Conservation (phyloP, 2,329 filamentous ascomycete species). For the Mariannaea elegans region DNA sequence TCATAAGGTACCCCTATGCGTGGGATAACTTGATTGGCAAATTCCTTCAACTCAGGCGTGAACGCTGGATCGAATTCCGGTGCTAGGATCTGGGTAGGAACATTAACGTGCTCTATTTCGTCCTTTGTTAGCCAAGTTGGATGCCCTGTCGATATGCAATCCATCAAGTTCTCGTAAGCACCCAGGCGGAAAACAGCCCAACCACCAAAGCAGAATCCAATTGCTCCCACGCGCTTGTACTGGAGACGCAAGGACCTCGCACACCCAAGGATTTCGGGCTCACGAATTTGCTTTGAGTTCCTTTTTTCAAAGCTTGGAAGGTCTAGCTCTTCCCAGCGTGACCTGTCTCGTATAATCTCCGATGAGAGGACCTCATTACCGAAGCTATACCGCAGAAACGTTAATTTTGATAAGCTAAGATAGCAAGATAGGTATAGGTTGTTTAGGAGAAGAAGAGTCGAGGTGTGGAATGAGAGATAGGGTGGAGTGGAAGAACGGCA, state of each 20-base stretch:
- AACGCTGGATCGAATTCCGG: conserved; percentile 5
- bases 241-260: background rate
- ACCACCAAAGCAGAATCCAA: conserved; percentile 10
- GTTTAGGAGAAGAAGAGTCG: no score
- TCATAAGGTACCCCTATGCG: conserved; percentile 14
- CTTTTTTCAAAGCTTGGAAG: background rate
- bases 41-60: conserved; percentile 1
- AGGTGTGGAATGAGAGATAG: no score
- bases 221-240: background rate
- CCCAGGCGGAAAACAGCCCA: conserved; percentile 9
- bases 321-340: background rate
- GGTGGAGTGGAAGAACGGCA: no score
- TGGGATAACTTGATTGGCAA: background rate
- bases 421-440: background rate
- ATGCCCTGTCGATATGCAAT: conserved; percentile 10
- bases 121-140: background rate
- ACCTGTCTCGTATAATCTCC: background rate
- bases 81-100: conserved; percentile 8
- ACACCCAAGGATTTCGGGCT: background rate
- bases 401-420: background rate
- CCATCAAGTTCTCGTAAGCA: background rate
- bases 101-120: background rate
- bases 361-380: background rate
- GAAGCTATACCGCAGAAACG: background rate
- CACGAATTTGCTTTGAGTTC: background rate